These are phyloP conservation scores for Apiotrichum laibachii DNA, from an alignment of 1,284 basidiomycete genomes.

Conservation along the genomic window DNA sequence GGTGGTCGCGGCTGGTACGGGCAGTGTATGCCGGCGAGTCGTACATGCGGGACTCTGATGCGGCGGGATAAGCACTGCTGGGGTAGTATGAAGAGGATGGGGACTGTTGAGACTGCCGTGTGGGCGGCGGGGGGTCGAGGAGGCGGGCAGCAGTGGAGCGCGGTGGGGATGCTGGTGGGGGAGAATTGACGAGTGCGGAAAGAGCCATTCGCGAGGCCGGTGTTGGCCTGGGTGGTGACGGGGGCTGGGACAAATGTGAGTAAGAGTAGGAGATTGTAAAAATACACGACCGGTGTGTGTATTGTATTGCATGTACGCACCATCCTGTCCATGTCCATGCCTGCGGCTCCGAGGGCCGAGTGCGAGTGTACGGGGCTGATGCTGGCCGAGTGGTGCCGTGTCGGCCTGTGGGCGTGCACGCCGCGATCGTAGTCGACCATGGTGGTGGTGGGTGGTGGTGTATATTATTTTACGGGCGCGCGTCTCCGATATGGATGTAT, in stretches of 20 bases:
- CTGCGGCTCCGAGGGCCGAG: slow-evolving; percentile 3
- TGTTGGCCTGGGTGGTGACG: slow-evolving; percentile 24
- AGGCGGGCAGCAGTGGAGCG: not conserved
- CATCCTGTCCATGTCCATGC: slow-evolving; percentile 15
- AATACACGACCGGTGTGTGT: not conserved
- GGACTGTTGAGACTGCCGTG: not conserved
- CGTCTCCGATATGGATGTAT: not conserved
- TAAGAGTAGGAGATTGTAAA: not conserved
- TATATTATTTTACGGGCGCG: not conserved
- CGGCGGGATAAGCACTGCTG: not conserved
- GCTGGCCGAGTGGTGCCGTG: slow-evolving; percentile 14
- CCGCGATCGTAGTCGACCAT: slow-evolving; percentile 20
- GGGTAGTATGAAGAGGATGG: slow-evolving; percentile 7
- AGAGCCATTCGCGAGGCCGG: slow-evolving; percentile 39
- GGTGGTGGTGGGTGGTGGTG: too few relatives aligned
- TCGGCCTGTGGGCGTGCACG: slow-evolving; percentile 2
- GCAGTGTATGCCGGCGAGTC: slow-evolving; percentile 2
- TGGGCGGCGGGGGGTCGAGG: not conserved
- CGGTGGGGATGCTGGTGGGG: slow-evolving; percentile 26
- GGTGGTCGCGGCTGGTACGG: slow-evolving; percentile 6
- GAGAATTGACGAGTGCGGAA: slow-evolving; percentile 41
- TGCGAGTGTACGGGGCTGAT: slow-evolving; percentile 17
- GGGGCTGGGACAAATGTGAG: slow-evolving; percentile 3
- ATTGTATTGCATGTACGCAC: slow-evolving; percentile 11
- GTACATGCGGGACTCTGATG: slow-evolving; percentile 4